Evolutionary conservation across 2,329 filamentous ascomycete genomes (phyloP).

Genomic region (Domatiomyces globalis): DNA sequence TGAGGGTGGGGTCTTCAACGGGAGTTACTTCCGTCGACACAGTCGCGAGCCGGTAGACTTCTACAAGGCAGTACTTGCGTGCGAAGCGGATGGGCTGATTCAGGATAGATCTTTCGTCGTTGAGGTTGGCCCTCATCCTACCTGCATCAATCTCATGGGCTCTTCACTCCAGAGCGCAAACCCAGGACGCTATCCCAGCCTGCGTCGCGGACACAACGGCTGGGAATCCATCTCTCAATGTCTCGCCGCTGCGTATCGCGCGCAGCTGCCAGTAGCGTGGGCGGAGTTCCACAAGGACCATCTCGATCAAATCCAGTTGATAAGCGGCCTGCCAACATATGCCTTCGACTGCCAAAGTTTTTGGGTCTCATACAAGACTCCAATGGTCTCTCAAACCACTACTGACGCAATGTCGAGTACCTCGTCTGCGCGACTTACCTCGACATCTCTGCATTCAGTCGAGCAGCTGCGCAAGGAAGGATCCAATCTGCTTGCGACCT

Average conservation of each 20-base stretch:
- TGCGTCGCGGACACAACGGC: conserved; percentile 29
- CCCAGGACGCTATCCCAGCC: conserved; percentile 24
- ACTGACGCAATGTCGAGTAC: too few relatives aligned
- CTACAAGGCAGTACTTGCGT: conserved; percentile 28
- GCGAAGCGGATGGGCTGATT: conserved; percentile 21
- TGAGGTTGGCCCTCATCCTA: conserved; percentile 36
- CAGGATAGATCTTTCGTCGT: conserved; percentile 26
- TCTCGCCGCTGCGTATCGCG: conserved; percentile 24
- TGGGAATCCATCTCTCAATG: conserved; percentile 29
- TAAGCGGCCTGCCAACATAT: conserved; percentile 52
- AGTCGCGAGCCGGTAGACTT: conserved; percentile 36
- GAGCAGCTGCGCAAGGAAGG: conserved; percentile 48
- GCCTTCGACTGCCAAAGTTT: conserved; percentile 25
- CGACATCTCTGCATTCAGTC: conserved; percentile 47
- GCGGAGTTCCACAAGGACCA: conserved; percentile 31
- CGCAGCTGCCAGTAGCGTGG: conserved; percentile 28
- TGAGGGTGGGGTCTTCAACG: conserved; percentile 24
- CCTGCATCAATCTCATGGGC: conserved; percentile 32
- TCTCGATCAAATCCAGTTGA: conserved; percentile 36
- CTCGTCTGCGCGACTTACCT: conserved; percentile 39
- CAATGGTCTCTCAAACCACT: too few relatives aligned
- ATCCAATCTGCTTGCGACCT: conserved; percentile 44
- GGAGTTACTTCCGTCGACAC: conserved; percentile 28
- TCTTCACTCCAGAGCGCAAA: conserved; percentile 21
- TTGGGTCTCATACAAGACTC: too few relatives aligned